Base-by-base conservation (phyloP, 805 yeast genomes). In the Wickerhamomyces canadensis region DNA sequence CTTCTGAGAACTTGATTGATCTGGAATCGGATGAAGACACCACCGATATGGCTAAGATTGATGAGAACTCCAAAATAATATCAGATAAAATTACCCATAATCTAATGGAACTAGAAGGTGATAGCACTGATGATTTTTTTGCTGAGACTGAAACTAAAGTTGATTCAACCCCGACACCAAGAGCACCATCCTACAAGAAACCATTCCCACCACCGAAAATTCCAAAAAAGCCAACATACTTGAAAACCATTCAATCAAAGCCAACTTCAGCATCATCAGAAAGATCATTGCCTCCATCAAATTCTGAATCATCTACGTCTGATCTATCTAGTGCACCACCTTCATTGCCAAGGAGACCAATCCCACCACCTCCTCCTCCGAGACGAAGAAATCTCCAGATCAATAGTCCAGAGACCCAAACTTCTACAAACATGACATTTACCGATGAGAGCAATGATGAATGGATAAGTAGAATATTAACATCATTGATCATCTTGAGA, bases 381-480 rank as follows among this genome's bases (percentile, higher is more conserved):
- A 38, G 38, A 30, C 45, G 47, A 14, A 30, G 42, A 18, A 17
- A 37, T 17, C 11, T 33, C 9, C 24, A 42, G 31, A 45, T 42
- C 25, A 43, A 54, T 15, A 58, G 62, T 5, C 35, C 34, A n/a
- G 37, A 33, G 12, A 32, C 27, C 26, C 12, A 33, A 33, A 27
- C 24, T 31, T 15, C 28, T 26, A 23, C 34, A 25, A 9, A 14
- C 6, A 31, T 37, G 15, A 38, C 49, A 3, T 53, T 44, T 16
- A 53, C 62, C 13, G 84, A 78, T 45, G 74, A 68, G 40, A 70
- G 64, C 31, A 68, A 68, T 18, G 79, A 74, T 16, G 47, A 62
- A 15, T 81, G 89, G 89, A 69, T 67, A 37, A 60, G 61, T 23
- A 64, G 86, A 31, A 63, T 77, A 2, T 44, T 58, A n/a, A 50